These are phyloP conservation scores for Macaranga tanarius DNA, from an alignment of 441 rosid genomes.

Conservation along the genomic window DNA sequence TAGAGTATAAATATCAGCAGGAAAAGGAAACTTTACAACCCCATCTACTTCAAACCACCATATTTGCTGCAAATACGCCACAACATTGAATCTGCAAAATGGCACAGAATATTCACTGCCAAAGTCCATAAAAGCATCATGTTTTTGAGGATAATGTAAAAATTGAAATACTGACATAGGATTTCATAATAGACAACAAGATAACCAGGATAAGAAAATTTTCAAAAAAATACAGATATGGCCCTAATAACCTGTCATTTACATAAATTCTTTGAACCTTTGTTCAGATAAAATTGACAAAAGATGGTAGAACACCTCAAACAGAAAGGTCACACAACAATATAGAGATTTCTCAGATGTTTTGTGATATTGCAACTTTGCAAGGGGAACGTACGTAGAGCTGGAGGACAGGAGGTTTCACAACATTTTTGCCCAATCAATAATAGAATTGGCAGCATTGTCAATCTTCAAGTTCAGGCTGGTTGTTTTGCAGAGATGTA, in stretches of 20 bases:
- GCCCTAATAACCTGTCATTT: background rate
- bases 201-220: background rate
- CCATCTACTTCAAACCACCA: slow-evolving; percentile 98
- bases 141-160: no score
- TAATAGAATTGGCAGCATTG: background rate
- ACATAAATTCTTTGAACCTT: background rate
- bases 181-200: background rate
- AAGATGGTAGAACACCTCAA: background rate
- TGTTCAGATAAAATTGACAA: background rate
- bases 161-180: background rate
- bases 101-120: slow-evolving; percentile 10
- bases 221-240: background rate
- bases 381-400: background rate
- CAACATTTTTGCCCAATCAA: background rate
- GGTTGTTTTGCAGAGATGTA: background rate
- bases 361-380: background rate
- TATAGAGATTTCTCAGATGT: background rate
- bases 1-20: slow-evolving; percentile 41
- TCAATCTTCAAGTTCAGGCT: background rate
- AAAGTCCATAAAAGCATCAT: slow-evolving; percentile 4
- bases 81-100: slow-evolving; percentile 59
- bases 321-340: background rate
- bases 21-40: slow-evolving; percentile 35
- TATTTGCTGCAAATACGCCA: slow-evolving; percentile 86
- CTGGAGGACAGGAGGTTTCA: background rate